phyloP scores from a whole-genome alignment of 352 stramenopile species.

The Plasmopara muralis region DNA sequence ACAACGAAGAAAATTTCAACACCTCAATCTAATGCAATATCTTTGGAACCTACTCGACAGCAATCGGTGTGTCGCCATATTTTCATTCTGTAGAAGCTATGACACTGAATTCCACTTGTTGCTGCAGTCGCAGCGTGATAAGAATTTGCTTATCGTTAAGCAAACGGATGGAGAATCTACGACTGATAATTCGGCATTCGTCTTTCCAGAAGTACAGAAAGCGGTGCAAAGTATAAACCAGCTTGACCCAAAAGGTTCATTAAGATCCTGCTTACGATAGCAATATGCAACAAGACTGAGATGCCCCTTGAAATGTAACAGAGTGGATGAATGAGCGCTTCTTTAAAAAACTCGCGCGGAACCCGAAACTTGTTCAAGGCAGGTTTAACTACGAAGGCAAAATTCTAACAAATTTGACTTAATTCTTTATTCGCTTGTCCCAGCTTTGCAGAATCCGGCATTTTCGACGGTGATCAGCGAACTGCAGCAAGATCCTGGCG shows the following conservation, averaged over 20 bases:
- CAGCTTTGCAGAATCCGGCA: constrained; percentile 58
- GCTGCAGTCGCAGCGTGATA: constrained; percentile 26
- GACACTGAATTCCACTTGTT: background rate
- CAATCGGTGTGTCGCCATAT: constrained; percentile 7
- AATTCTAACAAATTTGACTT: background rate
- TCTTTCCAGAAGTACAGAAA: constrained; percentile 73
- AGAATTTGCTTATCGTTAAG: constrained; percentile 32
- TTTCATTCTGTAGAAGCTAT: background rate
- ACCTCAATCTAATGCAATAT: constrained; percentile 1
- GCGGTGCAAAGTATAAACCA: constrained; percentile 54
- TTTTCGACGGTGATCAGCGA: constrained; percentile 67
- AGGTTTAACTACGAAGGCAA: background rate
- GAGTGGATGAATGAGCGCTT: constrained; percentile 75
- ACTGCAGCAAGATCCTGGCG: constrained; percentile 54
- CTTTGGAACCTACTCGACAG: constrained; percentile 9
- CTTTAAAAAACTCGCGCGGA: constrained; percentile 56
- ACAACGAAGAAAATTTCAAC: constrained; percentile 10
- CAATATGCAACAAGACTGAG: background rate
- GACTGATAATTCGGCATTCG: constrained; percentile 23
- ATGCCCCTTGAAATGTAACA: constrained; percentile 6
- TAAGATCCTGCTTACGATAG: background rate
- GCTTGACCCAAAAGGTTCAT: constrained; percentile 53
- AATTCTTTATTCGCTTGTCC: background rate
- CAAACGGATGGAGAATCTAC: constrained; percentile 16
- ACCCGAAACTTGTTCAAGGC: constrained; percentile 54